Evolutionary conservation across 768 basidiomycete genomes (phyloP), one percentile per base, ranked within the genome.

Genomic region (Pleurotus citrinopileatus): DNA sequence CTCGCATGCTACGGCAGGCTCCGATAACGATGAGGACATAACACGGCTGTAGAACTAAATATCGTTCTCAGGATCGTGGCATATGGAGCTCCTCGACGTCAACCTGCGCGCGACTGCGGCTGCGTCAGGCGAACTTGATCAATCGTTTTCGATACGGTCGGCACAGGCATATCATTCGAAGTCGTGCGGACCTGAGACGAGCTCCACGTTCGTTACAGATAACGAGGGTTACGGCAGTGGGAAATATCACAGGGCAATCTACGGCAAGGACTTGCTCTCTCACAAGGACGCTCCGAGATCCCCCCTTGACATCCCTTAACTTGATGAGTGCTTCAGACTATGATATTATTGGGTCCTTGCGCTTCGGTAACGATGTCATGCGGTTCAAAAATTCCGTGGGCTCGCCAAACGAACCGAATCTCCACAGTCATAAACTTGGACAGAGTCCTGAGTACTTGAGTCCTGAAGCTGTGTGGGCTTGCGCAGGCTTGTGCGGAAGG

Each of bases 1-100:
- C 20, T 26, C 20, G 15, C 42, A 25, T 15, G 20, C 15, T 22
- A 27, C 20, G 45, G 17, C 45, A 29, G 26, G 20, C 17, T n/a
- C n/a, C 45, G 25, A 47, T 22, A 47, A 47, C 27, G 25, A 28
- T 25, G 45, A n/a, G 45, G 45, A 47, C 26, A 26, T 47, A 47
- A 28, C 45, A 47, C 45, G 45, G 45, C 45, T 17, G 45, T 47
- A 47, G n/a, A n/a, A n/a, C n/a, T n/a, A 47, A 3, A n/a, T 25
- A n/a, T 7, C n/a, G n/a, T 47, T 19, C 45, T 13, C 27, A 47
- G 26, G 6, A 15, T 20, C n/a, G 28, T 47, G 29, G 45, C 45
- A 19, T 29, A 47, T 25, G 23, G 45, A 20, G 27, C 45, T 26
- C 26, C 26, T 26, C 45, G 25, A 26, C 45, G 23, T n/a, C 20